Base-by-base conservation (phyloP, 2,329 filamentous ascomycete genomes). In the Trichoderma oligosporum region DNA sequence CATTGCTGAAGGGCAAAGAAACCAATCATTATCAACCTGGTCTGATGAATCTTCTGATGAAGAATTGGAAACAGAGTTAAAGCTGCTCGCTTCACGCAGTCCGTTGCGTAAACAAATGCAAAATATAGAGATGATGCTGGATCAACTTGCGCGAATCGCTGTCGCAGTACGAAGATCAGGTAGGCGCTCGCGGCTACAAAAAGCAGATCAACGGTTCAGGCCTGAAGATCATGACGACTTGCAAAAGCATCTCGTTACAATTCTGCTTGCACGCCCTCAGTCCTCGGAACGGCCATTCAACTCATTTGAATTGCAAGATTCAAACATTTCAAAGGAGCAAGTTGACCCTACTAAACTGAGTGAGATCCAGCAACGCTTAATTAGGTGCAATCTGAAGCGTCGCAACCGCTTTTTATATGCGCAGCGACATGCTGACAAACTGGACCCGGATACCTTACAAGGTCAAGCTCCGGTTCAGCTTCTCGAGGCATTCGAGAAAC, bases 151-250 rank as follows among this genome's bases (percentile, higher is more conserved):
- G 5, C 47, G 48, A 41, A 52, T 59, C n/a, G 57, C 49, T 22
- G 47, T 44, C 16, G 45, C 57, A 25, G 54, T 59, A 9, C 51
- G 57, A 56, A 49, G 54, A n/a, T 59, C 57, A 8, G 51, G 57
- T 11, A 59, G 44, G 4, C 38, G 20, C 31, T 52, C 57, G 38
- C 31, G 57, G 41, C 29, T 59, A 20, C 51, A 56, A 27, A 42
- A 44, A 18, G 57, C 57, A 27, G 51, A 59, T 24, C 41, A n/a
- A 18, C 35, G 44, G 12, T 58, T 58, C 35, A 44, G 51, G n/a
- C 25, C 38, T 14, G 20, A 56, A 16, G 38, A 47, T 4, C 46
- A 59, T 20, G n/a, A 31, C 20, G 16, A 45, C 29, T 59, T 56
- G 16, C 24, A 47, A 29, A 12, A 4, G 9, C 27, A 59, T 16